Evolutionary conservation across 1,139 yeast genomes (phyloP).

Genomic region (Yamadazyma trypodendri): DNA sequence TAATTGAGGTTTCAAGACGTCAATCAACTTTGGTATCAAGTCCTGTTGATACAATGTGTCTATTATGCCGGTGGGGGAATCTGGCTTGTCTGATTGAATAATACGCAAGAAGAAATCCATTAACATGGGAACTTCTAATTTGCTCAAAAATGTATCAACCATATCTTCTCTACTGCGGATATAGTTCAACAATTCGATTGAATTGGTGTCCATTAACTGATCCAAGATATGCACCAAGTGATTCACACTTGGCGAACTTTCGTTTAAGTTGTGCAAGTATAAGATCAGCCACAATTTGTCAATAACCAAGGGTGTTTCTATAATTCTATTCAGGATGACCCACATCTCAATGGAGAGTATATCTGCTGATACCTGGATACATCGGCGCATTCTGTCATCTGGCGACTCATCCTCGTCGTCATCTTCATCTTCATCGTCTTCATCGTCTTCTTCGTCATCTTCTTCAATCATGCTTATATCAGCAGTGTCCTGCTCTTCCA

Average conservation of each 20-base stretch:
- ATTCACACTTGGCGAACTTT: constrained; percentile 40
- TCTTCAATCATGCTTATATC: constrained; percentile 1
- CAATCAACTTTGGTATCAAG: constrained; percentile 51
- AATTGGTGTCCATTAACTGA: constrained; percentile 47
- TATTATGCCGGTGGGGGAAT: constrained; percentile 61
- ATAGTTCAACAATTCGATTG: constrained; percentile 51
- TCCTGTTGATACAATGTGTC: constrained; percentile 51
- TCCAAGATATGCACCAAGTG: constrained; percentile 45
- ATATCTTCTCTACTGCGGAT: constrained; percentile 49
- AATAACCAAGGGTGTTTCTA: constrained; percentile 44
- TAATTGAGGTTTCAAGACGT: constrained; percentile 47
- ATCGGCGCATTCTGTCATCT: constrained; percentile 41
- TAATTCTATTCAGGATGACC: constrained; percentile 45
- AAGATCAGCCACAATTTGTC: constrained; percentile 44
- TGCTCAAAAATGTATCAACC: constrained; percentile 54
- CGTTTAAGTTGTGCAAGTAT: constrained; percentile 35
- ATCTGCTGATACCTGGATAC: constrained; percentile 43
- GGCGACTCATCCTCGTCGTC: constrained; percentile 26
- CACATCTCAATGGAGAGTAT: constrained; percentile 43
- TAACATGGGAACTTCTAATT: constrained; percentile 58
- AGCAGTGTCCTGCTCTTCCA: constrained; percentile 1
- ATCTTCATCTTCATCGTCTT: constrained; percentile 14
- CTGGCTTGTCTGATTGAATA: constrained; percentile 65
- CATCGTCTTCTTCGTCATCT: constrained; percentile 8
- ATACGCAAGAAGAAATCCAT: constrained; percentile 57